Conservation (phyloP, 2,329 filamentous ascomycete species). For the Trichocomaceae sp. region DNA sequence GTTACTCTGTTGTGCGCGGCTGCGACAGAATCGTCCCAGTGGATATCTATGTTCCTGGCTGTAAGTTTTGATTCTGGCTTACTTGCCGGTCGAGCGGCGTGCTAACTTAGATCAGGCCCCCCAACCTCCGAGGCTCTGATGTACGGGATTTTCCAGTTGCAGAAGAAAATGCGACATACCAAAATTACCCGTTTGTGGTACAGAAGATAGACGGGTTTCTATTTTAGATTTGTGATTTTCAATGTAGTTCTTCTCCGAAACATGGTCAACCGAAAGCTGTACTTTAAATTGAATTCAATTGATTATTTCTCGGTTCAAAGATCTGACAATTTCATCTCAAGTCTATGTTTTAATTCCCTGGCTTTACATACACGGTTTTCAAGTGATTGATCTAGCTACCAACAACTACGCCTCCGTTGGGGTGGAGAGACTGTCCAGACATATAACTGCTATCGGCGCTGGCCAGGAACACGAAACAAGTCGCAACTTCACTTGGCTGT, state of each 20-base stretch:
- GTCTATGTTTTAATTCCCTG: background rate
- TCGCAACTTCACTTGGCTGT: conserved; percentile 75
- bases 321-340: background rate
- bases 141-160: conserved; percentile 68
- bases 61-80: conserved; percentile 45
- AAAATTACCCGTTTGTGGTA: conserved; percentile 55
- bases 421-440: conserved; percentile 64
- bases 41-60: conserved; percentile 78
- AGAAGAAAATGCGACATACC: conserved; percentile 66
- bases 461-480: conserved; percentile 74
- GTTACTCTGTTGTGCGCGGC: conserved; percentile 69
- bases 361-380: conserved; percentile 6
- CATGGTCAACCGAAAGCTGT: conserved; percentile 17
- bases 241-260: conserved; percentile 10
- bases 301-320: background rate
- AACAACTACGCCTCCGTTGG: conserved; percentile 54
- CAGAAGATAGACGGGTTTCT: conserved; percentile 35
- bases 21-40: conserved; percentile 78
- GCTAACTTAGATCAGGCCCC: conserved; percentile 32
- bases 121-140: conserved; percentile 51
- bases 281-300: conserved; percentile 17
- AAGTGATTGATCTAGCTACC: conserved; percentile 31
- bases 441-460: conserved; percentile 67
- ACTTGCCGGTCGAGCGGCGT: conserved; percentile 8
- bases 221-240: background rate